Evolutionary conservation across 306 rosid species (phyloP).

Genomic region (Rosa lucieae): DNA sequence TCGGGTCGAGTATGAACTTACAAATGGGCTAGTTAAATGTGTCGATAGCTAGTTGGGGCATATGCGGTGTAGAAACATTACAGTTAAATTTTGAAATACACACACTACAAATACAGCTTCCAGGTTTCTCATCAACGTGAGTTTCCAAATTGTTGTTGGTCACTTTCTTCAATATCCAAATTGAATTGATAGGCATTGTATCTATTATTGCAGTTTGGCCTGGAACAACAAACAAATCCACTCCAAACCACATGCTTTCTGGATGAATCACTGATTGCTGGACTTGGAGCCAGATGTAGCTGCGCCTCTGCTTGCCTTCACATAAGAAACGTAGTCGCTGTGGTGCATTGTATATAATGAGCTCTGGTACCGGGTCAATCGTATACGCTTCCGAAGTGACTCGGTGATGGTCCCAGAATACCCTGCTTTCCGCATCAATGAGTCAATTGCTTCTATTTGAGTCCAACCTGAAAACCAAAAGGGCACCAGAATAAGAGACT

Average conservation of each 20-base stretch:
- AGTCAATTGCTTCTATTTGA: constrained; percentile 78
- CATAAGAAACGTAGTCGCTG: constrained; percentile 66
- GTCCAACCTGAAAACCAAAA: constrained; percentile 80
- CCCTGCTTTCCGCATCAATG: constrained; percentile 88
- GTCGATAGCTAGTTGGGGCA: too few species aligned
- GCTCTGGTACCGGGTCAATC: constrained; percentile 90
- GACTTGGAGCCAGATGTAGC: constrained; percentile 61
- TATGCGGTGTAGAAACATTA: not conserved
- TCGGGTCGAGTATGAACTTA: too few species aligned
- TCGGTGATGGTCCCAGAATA: constrained; percentile 65
- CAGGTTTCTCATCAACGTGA: constrained; percentile 7
- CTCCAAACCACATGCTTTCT: constrained; percentile 24
- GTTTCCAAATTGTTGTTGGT: not conserved
- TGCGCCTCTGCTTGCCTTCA: constrained; percentile 64
- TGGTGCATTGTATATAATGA: constrained; percentile 71
- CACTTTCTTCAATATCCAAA: constrained; percentile 54
- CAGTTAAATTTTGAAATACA: not conserved
- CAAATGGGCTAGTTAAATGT: too few species aligned
- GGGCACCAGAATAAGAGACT: constrained; percentile 6
- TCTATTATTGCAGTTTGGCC: constrained; percentile 34
- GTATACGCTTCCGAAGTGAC: constrained; percentile 52
- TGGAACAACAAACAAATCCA: constrained; percentile 28
- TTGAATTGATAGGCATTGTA: constrained; percentile 49
- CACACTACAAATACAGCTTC: constrained; percentile 5
- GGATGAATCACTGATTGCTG: constrained; percentile 36